Evolutionary conservation across 2,329 filamentous ascomycete genomes (phyloP).

Genomic region (Zarea fungicola): DNA sequence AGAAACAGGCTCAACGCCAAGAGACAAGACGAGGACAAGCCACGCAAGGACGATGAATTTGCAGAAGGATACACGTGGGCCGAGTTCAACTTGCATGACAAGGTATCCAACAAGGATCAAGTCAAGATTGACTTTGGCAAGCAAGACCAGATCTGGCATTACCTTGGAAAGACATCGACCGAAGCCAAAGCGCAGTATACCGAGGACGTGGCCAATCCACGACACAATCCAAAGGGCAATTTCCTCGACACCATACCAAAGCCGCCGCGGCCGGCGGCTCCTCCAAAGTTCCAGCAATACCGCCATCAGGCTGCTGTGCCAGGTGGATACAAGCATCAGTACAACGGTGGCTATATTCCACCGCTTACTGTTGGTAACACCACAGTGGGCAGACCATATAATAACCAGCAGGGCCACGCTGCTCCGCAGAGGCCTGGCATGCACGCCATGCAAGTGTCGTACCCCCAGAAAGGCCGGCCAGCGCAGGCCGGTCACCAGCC

Average conservation of each 20-base stretch:
- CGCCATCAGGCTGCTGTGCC: conserved; percentile 26
- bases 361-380: conserved; percentile 14
- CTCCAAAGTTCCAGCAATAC: conserved; percentile 19
- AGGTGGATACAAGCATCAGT: conserved; percentile 21
- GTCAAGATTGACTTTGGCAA: conserved; percentile 67
- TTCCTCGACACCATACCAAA: conserved; percentile 66
- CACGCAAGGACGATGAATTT: conserved; percentile 61
- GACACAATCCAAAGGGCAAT: conserved; percentile 63
- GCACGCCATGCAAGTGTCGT: neutral
- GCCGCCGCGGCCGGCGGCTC: conserved; percentile 34
- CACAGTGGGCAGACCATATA: conserved; percentile 38
- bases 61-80: conserved; percentile 67
- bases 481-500: neutral
- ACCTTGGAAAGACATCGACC: conserved; percentile 79
- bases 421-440: neutral
- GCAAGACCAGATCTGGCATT: conserved; percentile 78
- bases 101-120: conserved; percentile 53
- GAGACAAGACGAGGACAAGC: conserved; percentile 55
- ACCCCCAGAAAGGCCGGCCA: neutral
- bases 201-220: conserved; percentile 58
- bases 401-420: conserved; percentile 28
- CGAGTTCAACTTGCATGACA: conserved; percentile 67
- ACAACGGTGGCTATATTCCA: conserved; percentile 12
- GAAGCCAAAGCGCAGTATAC: conserved; percentile 90
- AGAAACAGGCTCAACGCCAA: conserved; percentile 65